Evolutionary conservation across 2,329 filamentous ascomycete species (phyloP).

Genomic region (Hirsutella thompsonii): DNA sequence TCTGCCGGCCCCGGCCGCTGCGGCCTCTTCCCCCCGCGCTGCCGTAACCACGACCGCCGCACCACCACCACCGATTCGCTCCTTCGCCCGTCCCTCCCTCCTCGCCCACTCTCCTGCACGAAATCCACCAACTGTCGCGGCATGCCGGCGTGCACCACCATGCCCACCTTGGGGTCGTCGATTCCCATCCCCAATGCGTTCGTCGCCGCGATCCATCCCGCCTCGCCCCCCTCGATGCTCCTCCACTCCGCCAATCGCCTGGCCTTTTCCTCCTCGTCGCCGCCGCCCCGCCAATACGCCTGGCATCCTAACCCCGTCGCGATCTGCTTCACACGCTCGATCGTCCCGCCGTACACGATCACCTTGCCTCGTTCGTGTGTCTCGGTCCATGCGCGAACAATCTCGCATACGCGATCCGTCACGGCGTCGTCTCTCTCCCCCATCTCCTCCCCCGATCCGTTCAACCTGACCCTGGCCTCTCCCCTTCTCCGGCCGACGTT

Average conservation of each 20-base stretch:
- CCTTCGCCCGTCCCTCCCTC: slow-evolving; percentile 1
- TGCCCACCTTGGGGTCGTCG: slow-evolving; percentile 1
- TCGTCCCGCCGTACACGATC: not conserved
- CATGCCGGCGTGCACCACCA: slow-evolving; percentile 4
- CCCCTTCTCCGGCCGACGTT: not conserved
- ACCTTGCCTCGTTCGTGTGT: not conserved
- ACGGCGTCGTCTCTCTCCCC: no score
- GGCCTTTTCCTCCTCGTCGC: not conserved
- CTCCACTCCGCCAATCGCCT: not conserved
- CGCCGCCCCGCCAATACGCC: not conserved
- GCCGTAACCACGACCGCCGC: no score
- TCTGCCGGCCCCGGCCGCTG: not conserved
- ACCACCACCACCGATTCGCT: slow-evolving; percentile 3
- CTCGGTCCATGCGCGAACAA: no score
- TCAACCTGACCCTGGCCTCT: not conserved
- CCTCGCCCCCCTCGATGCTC: not conserved
- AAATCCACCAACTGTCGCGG: slow-evolving; percentile 3
- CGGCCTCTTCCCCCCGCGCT: not conserved
- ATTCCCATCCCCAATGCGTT: slow-evolving; percentile 3
- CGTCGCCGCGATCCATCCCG: not conserved
- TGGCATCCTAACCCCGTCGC: not conserved
- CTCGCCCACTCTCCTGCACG: slow-evolving; percentile 5
- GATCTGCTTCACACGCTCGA: not conserved
- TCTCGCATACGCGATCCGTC: no score
- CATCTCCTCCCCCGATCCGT: not conserved